phyloP scores from a whole-genome alignment of 805 yeast genomes.

The Starmera amethionina region DNA sequence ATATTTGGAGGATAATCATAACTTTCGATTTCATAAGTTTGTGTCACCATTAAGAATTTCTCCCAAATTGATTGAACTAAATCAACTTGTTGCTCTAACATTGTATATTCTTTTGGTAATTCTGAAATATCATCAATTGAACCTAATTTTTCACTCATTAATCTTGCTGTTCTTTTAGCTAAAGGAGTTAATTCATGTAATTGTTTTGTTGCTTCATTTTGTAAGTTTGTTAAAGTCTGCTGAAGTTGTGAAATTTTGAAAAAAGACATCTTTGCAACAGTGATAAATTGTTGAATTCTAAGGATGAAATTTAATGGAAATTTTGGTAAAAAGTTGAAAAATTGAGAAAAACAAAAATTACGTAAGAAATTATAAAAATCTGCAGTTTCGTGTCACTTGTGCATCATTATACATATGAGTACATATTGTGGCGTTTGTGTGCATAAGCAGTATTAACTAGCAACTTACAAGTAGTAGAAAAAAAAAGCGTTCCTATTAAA shows the following conservation, averaged over 20 bases:
- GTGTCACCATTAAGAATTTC: constrained; percentile 38
- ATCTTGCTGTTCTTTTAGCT: constrained; percentile 48
- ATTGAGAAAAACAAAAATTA: not conserved
- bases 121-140: constrained; percentile 60
- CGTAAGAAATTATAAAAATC: no score
- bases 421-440: no score
- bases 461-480: no score
- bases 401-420: no score
- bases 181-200: constrained; percentile 42
- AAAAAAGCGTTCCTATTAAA: no score
- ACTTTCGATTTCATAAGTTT: constrained; percentile 62
- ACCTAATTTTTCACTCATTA: constrained; percentile 54
- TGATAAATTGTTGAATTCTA: not conserved
- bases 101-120: constrained; percentile 63
- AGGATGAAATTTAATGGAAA: no score
- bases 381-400: no score
- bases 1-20: constrained; percentile 81
- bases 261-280: constrained; percentile 14
- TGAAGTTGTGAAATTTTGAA: constrained; percentile 7
- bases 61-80: constrained; percentile 50
- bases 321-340: not conserved
- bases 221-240: constrained; percentile 2
- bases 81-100: constrained; percentile 60
- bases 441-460: no score
- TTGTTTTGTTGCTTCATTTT: constrained; percentile 27